phyloP scores from a whole-genome alignment of 2,329 filamentous ascomycete species.

The Epichloe aotearoae region DNA sequence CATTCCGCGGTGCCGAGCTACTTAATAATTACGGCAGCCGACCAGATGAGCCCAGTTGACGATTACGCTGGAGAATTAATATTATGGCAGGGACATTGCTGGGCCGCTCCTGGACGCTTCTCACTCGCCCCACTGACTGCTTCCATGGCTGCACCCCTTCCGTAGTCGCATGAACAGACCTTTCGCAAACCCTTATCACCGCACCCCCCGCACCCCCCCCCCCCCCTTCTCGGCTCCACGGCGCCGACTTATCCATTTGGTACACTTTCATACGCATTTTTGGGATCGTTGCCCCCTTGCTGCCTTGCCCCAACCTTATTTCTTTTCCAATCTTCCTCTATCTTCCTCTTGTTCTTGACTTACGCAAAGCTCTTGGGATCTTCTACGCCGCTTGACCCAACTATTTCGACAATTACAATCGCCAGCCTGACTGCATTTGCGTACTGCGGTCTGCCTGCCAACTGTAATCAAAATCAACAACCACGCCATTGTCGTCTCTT shows the following conservation, averaged over 20 bases:
- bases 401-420: neutral
- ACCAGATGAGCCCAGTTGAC: no score
- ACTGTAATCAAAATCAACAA: neutral
- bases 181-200: neutral
- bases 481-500: neutral
- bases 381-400: neutral
- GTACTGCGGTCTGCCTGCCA: neutral
- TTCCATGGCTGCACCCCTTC: neutral
- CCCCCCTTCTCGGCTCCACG: conserved; percentile 18
- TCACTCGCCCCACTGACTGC: neutral
- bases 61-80: no score
- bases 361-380: neutral
- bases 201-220: conserved; percentile 10
- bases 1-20: no score
- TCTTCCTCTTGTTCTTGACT: conserved; percentile 4
- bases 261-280: conserved; percentile 9
- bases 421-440: neutral
- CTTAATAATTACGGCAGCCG: no score
- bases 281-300: conserved; percentile 8
- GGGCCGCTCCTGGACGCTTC: neutral
- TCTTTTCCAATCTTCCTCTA: conserved; percentile 6
- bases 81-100: neutral
- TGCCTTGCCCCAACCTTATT: conserved; percentile 10
- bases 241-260: conserved; percentile 21
- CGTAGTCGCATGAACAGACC: neutral